Base-by-base conservation (phyloP, 2,329 filamentous ascomycete species). In the Corinectria fuckeliana region DNA sequence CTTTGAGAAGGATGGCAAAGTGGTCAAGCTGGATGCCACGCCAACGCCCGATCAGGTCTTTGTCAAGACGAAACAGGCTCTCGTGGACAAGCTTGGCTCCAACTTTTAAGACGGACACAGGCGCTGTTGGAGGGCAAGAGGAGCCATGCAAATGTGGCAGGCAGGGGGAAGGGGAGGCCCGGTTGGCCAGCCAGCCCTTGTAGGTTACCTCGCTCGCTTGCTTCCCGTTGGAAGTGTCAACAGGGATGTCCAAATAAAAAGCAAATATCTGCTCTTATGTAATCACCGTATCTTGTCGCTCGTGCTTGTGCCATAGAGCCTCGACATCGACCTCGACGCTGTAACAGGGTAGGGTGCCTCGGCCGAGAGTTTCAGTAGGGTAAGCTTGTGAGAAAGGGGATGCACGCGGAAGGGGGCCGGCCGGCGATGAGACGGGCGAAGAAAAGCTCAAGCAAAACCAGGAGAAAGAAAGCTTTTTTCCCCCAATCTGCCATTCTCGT, bases 1-100 rank as follows among this genome's bases (percentile, higher is more conserved):
- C 75, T 98, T 91, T 76, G 88, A 90, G 72, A 82, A 82, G 70
- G 82, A 93, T 78, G 88, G 86, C 69, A 88, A 89, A 74, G 92
- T 98, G 14, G 86, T 96, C 75, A 91, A 88, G 80, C 84, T 98
- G 42, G 82, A 89, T 69, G 92, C 93, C 26, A 89, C 88, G 23
- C 84, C 86, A 41, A 71, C 78, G 7, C 88, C 91, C 2, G 88
- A 91, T 25, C 83, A 74, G 25, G 87, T 89, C 48, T 87, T 84
- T 70, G 73, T 74, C 65, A 80, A 77, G 51, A 88, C 86, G 1
- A 76, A 80, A 71, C 76, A 77, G 70, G 78, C 79, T 70, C 75
- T 89, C 47, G 74, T 72, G 45, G 75, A 80, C 69, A 78, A 78
- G 58, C 73, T 89, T 44, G 82, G 84, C 34, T 71, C 68, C 39